Evolutionary conservation across 139 green algal genomes (phyloP), one percentile per base, ranked within the genome.

Genomic region (Chlorella sp.): DNA sequence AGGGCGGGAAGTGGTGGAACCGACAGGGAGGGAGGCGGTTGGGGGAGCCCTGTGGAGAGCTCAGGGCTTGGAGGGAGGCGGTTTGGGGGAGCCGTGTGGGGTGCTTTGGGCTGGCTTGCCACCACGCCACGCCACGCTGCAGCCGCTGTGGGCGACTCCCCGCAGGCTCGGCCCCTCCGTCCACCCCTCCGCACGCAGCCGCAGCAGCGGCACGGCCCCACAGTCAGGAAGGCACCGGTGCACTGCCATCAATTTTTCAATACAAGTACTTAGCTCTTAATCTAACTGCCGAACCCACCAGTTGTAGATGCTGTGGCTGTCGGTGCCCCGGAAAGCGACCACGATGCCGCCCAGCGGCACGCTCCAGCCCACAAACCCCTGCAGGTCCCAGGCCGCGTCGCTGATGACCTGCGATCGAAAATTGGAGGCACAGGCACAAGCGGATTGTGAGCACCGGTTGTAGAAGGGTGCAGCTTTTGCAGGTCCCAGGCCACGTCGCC

Each of bases 261-360:
- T n/a, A n/a, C n/a, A n/a, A n/a, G n/a, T n/a, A n/a, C n/a, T n/a
- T n/a, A n/a, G n/a, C n/a, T n/a, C n/a, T n/a, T n/a, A n/a, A n/a
- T n/a, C n/a, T n/a, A n/a, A n/a, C n/a, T n/a, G 22, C 19, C 44
- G 34, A 5, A 48, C 82, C 68, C 87, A 88, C 91, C 90, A 94
- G 86, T 91, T 91, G 62, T 91, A 91, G 30, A 87, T 80, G 8
- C 77, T 91, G 84, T 90, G 87, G 62, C 81, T 90, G 86, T 98
- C 93, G 8, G 95, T 97, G 24, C 94, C 95, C 0, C 94, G 81
- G 77, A 97, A 96, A 0, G 86, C 83, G 36, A 97, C 73, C 3
- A 97, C 86, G 6, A 95, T 91, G 24, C 91, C 92, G 26, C 92
- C 76, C 77, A 92, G 73, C 6, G 78, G 54, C 7, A 89, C 81